Percentiles rank a stretch among this genome's conserved stretches.
These are phyloP conservation scores for Cordyceps javanica DNA, from an alignment of 2,329 filamentous ascomycete genomes.

Conservation along the genomic window DNA sequence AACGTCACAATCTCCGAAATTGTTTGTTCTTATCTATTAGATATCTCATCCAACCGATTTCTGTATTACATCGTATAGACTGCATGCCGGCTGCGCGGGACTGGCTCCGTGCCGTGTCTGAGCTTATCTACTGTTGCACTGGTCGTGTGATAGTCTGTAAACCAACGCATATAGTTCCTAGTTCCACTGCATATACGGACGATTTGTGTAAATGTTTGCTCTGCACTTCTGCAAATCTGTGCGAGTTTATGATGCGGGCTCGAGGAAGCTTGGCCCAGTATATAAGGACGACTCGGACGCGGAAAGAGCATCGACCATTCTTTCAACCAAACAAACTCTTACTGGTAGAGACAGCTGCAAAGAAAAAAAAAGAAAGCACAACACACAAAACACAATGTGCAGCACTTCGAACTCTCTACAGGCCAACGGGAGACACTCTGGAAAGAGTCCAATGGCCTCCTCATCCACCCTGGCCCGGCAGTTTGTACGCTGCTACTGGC, in stretches of 20 bases:
- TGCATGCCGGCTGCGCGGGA: too few relatives aligned
- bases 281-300: neutral
- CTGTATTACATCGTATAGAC: too few relatives aligned
- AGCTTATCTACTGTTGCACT: neutral
- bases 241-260: neutral
- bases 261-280: neutral
- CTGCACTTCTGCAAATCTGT: neutral
- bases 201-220: neutral
- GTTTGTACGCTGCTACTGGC: neutral
- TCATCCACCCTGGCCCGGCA: neutral
- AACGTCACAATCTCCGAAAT: too few relatives aligned
- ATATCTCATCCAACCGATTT: too few relatives aligned
- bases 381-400: neutral
- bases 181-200: neutral
- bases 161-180: neutral
- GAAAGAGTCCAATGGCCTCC: neutral
- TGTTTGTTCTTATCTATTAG: too few relatives aligned
- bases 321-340: neutral
- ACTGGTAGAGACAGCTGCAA: neutral
- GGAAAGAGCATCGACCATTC: neutral
- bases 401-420: neutral
- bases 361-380: too few relatives aligned
- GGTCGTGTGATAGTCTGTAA: neutral
- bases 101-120: too few relatives aligned
- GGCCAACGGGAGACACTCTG: neutral